phyloP scores from a whole-genome alignment of 2,329 filamentous ascomycete genomes.

The Dactylonectria estremocensis region DNA sequence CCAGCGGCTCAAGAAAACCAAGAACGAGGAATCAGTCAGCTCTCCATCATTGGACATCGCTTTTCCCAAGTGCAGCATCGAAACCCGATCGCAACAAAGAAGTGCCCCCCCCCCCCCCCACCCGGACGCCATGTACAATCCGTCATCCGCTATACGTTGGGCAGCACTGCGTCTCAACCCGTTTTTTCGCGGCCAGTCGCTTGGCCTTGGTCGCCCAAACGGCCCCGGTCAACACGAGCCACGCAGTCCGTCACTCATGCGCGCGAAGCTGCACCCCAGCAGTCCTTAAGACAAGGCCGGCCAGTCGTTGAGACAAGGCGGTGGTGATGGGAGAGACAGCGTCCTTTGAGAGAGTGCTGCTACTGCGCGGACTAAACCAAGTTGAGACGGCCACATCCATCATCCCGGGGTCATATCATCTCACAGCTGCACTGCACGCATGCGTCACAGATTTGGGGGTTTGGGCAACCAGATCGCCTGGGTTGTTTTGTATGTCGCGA shows the following conservation, averaged over 20 bases:
- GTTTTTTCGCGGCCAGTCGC: conserved; percentile 5
- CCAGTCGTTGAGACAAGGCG: conserved; percentile 30
- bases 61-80: background rate
- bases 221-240: conserved; percentile 11
- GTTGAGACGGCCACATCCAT: conserved; percentile 13
- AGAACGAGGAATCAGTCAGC: background rate
- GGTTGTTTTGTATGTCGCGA: conserved; percentile 29
- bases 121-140: conserved; percentile 33
- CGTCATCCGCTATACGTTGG: conserved; percentile 38
- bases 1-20: background rate
- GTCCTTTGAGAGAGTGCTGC: conserved; percentile 15
- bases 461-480: conserved; percentile 26
- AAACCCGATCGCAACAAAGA: background rate
- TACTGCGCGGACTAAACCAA: conserved; percentile 10
- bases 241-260: conserved; percentile 18
- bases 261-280: conserved; percentile 19
- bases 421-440: conserved; percentile 14
- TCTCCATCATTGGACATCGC: conserved; percentile 10
- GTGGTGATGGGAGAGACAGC: conserved; percentile 11
- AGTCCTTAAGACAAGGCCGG: background rate
- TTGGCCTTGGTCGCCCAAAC: conserved; percentile 13
- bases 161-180: conserved; percentile 45
- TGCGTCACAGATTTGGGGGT: conserved; percentile 15
- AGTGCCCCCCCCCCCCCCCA: conserved; percentile 1
- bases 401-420: background rate